phyloP scores from a whole-genome alignment of 768 basidiomycete species.

The Tricholoma sp. region DNA sequence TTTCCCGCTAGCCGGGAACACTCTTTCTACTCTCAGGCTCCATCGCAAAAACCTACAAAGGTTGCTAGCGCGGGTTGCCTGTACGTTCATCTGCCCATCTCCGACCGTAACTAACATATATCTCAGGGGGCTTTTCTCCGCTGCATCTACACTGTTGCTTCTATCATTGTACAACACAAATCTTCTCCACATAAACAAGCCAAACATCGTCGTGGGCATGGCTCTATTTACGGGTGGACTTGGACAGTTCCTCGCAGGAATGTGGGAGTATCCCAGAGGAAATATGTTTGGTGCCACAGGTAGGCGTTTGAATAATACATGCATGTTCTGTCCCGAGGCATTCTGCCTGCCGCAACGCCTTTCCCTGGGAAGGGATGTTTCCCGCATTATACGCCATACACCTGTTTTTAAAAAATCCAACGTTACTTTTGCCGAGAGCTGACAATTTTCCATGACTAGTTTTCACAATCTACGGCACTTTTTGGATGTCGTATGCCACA shows the following conservation, averaged over 20 bases:
- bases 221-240: slow-evolving; percentile 70
- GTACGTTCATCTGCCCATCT: background rate
- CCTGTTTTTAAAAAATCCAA: no score
- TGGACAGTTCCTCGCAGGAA: slow-evolving; percentile 75
- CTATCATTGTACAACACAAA: slow-evolving; percentile 63
- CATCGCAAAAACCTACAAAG: background rate
- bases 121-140: slow-evolving; percentile 30
- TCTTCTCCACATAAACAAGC: slow-evolving; percentile 40
- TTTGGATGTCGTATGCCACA: slow-evolving; percentile 81
- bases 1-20: background rate
- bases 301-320: slow-evolving; percentile 22
- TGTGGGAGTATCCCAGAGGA: slow-evolving; percentile 67
- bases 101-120: background rate
- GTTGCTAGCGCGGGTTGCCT: background rate
- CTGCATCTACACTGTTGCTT: slow-evolving; percentile 55
- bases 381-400: background rate
- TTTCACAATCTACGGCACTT: slow-evolving; percentile 80
- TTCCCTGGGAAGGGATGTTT: background rate
- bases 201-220: slow-evolving; percentile 74
- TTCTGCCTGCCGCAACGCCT: background rate
- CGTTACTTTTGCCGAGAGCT: background rate
- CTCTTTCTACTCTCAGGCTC: background rate
- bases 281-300: slow-evolving; percentile 66
- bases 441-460: slow-evolving; percentile 34
- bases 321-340: no score